Evolutionary conservation across 345 rosid species (phyloP).

Genomic region (Rhizophora apiculata): DNA sequence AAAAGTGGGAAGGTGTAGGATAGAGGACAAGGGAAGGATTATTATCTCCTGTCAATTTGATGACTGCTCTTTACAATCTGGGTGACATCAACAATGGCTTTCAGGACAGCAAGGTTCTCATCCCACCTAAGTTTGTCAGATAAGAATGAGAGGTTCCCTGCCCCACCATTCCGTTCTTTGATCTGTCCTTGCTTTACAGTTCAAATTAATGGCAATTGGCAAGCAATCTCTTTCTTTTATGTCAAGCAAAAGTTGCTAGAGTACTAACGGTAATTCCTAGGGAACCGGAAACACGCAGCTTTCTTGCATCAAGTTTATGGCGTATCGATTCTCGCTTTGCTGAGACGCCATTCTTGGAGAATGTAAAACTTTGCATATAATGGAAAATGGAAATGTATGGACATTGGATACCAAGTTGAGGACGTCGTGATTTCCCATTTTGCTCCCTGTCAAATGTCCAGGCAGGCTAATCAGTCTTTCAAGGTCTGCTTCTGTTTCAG

Average conservation of each 20-base stretch:
- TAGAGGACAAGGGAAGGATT: too few species aligned
- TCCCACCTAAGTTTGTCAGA: too few species aligned
- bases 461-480: constrained; percentile 27
- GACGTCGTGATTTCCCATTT: too few species aligned
- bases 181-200: neutral
- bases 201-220: neutral
- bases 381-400: too few species aligned
- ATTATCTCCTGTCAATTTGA: too few species aligned
- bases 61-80: too few species aligned
- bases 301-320: constrained; percentile 19
- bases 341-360: constrained; percentile 23
- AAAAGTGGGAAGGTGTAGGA: too few species aligned
- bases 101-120: too few species aligned
- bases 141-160: neutral
- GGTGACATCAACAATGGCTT: too few species aligned
- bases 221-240: constrained; percentile 27
- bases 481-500: constrained; percentile 47
- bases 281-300: constrained; percentile 8
- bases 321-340: constrained; percentile 39
- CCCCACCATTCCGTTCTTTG: neutral
- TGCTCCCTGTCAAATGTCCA: neutral
- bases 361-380: neutral
- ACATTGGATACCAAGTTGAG: too few species aligned
- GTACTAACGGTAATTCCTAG: neutral
- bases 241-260: constrained; percentile 10